Evolutionary conservation across 108 stramenopile genomes (phyloP).

Genomic region (Hondaea fermentalgiana): DNA sequence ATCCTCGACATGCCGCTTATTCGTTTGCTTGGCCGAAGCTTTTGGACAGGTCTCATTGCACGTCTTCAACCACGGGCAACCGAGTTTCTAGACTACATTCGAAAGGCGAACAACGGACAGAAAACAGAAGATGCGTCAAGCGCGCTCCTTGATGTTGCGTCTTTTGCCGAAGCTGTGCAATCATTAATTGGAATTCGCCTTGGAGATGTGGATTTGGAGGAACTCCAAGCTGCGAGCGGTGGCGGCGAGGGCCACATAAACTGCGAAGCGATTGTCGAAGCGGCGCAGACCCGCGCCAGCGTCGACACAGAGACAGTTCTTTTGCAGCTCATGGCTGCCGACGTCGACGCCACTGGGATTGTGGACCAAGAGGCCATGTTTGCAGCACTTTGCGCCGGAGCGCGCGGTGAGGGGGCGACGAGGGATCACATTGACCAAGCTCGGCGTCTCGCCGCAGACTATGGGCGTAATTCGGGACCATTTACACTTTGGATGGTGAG

Average conservation of each 20-base stretch:
- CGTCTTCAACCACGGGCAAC: too few relatives aligned
- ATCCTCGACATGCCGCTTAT: too few relatives aligned
- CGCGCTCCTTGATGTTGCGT: too few relatives aligned
- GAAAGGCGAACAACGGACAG: too few relatives aligned
- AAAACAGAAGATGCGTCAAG: too few relatives aligned
- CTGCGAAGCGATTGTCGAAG: not conserved
- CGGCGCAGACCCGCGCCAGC: not conserved
- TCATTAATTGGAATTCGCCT: not conserved
- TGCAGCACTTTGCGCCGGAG: not conserved
- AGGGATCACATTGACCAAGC: not conserved
- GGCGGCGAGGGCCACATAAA: not conserved
- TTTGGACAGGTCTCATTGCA: too few relatives aligned
- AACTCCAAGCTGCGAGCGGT: not conserved
- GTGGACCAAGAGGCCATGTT: not conserved
- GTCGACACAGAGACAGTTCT: not conserved
- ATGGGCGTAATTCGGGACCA: not conserved
- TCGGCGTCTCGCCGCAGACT: not conserved
- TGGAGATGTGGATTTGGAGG: not conserved
- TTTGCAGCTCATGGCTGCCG: not conserved
- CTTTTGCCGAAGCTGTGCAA: not conserved
- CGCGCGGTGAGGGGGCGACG: not conserved
- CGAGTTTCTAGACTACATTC: too few relatives aligned
- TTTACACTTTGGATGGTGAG: not conserved
- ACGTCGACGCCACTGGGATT: not conserved
- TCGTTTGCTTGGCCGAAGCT: too few relatives aligned